Evolutionary conservation across 1,139 yeast species (phyloP).

Genomic region (Suhomyces atakaporum): DNA sequence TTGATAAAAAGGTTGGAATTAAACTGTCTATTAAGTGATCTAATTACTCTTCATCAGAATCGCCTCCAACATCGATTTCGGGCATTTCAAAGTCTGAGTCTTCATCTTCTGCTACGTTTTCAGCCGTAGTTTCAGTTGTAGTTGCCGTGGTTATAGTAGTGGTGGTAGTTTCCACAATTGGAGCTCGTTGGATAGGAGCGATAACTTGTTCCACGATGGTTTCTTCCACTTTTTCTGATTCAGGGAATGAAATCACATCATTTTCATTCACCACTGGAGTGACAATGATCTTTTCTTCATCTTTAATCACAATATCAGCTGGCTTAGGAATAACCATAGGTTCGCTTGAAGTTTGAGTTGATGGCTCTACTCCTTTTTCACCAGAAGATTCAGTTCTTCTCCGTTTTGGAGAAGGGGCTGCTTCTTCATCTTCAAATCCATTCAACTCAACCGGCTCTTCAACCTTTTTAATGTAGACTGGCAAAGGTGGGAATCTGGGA

Average conservation of each 20-base stretch:
- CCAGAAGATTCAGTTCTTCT: slow-evolving; percentile 11
- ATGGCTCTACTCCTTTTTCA: too few relatives aligned
- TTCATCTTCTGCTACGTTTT: slow-evolving; percentile 26
- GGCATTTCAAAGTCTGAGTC: slow-evolving; percentile 63
- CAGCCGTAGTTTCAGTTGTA: slow-evolving; percentile 2
- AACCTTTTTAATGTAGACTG: slow-evolving; percentile 33
- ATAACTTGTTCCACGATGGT: background rate
- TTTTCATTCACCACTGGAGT: slow-evolving; percentile 9
- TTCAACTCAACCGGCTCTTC: slow-evolving; percentile 10
- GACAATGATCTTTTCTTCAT: too few relatives aligned
- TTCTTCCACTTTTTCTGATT: background rate
- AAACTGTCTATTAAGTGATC: background rate
- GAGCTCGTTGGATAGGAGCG: slow-evolving; percentile 1
- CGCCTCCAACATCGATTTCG: slow-evolving; percentile 46
- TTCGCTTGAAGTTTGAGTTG: slow-evolving; percentile 6
- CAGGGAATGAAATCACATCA: slow-evolving; percentile 12
- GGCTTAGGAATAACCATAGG: slow-evolving; percentile 2
- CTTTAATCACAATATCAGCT: slow-evolving; percentile 10
- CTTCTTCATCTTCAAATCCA: slow-evolving; percentile 21
- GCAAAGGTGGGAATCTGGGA: slow-evolving; percentile 75
- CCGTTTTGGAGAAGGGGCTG: slow-evolving; percentile 10
- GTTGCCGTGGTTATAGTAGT: background rate
- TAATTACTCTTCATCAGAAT: slow-evolving; percentile 23
- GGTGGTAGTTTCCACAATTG: background rate
- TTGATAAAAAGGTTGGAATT: too few relatives aligned